Evolutionary conservation across 176 grass and related monocot species (phyloP), one percentile per base, ranked within the genome.

Genomic region (Saccharum spontaneum): DNA sequence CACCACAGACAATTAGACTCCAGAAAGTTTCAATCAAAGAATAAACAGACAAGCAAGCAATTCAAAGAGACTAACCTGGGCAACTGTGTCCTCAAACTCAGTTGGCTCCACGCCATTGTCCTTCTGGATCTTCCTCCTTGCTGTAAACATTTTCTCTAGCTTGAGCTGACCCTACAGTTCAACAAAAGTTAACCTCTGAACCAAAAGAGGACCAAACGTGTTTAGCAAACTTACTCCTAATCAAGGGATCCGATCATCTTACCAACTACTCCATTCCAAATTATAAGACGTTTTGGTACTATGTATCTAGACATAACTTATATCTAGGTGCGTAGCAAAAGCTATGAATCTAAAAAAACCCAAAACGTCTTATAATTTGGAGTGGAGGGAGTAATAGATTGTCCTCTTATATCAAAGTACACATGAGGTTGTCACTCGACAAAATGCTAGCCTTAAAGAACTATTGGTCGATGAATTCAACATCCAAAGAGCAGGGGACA

Each of bases 61-160:
- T 69, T 65, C 33, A 57, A 57, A 52, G 30, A 24, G 33, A 78
- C 62, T 23, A 67, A 94, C 90, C 84, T 92, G 92, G 75, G 89
- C 90, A 88, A 94, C 93, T 31, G 93, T 57, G 5, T 94, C 93
- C 44, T 94, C 90, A 81, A 95, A 92, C 75, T 95, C 93, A 73
- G 85, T 80, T 16, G 90, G 90, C 71, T 95, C 90, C 14, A 95
- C 38, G 64, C 69, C 93, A 79, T 88, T 92, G 50, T 92, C 90
- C 90, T 95, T 95, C 52, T 87, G 90, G 69, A 95, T 92, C 86
- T 92, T 94, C 81, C 63, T 95, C 74, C 87, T 90, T 66, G 93
- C 85, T 1, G 90, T 92, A 80, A 73, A 95, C 93, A 95, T 95
- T 40, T 67, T 90, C 46, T 55, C 45, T 80, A 74, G 72, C 75